Conservation (phyloP, 495 filamentous ascomycete species). For the Aspergillus saccharolyticus region DNA sequence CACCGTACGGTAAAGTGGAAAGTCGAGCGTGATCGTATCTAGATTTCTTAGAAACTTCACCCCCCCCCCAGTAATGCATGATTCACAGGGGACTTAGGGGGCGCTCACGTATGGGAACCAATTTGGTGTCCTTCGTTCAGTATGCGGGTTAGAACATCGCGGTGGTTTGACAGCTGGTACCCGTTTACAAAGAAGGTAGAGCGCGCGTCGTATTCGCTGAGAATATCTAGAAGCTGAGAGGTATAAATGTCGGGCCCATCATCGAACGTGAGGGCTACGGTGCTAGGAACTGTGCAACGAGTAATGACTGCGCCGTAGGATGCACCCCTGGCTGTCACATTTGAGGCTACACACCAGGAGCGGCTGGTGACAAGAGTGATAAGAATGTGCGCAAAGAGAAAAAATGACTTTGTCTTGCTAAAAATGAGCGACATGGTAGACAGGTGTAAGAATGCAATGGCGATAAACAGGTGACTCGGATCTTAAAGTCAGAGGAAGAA, state of each 20-base stretch:
- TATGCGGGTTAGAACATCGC: slow-evolving; percentile 57
- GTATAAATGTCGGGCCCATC: slow-evolving; percentile 71
- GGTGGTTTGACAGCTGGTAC: slow-evolving; percentile 38
- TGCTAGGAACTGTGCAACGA: slow-evolving; percentile 52
- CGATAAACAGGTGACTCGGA: background rate
- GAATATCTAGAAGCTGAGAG: slow-evolving; percentile 54
- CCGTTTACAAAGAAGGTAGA: slow-evolving; percentile 76
- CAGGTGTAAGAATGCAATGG: background rate
- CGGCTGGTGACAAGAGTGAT: background rate
- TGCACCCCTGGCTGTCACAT: slow-evolving; percentile 14
- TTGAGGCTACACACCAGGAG: background rate
- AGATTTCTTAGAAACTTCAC: background rate
- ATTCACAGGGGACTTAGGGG: too few species aligned
- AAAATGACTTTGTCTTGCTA: background rate
- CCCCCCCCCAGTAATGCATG: too few species aligned
- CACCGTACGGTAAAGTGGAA: slow-evolving; percentile 42
- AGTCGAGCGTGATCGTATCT: slow-evolving; percentile 60
- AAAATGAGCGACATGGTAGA: slow-evolving; percentile 1
- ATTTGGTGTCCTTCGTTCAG: slow-evolving; percentile 65
- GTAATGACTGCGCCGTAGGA: slow-evolving; percentile 53
- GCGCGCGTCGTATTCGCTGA: slow-evolving; percentile 54
- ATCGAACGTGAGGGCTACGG: slow-evolving; percentile 69
- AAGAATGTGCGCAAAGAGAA: slow-evolving; percentile 3
- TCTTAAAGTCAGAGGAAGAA: background rate
- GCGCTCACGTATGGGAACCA: slow-evolving; percentile 64